A percentile compares a stretch with the other conserved stretches of the same genome.
Evolutionary conservation across 306 rosid species (phyloP).

Genomic region (Myrica gale): DNA sequence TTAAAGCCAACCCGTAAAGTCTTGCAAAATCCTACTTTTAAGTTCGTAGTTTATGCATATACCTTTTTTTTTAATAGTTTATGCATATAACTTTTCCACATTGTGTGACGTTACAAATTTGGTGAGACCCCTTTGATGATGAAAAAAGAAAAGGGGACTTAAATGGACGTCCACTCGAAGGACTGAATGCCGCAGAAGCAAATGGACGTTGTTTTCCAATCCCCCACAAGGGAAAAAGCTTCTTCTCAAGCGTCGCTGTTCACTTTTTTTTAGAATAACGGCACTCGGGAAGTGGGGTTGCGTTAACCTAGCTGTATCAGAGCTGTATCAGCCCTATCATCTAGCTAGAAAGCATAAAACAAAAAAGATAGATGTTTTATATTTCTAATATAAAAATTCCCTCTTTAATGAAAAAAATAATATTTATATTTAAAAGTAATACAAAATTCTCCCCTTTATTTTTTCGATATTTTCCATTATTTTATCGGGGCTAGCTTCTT

Average conservation of each 20-base stretch:
- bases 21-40: not conserved
- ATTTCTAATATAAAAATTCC: too few relatives aligned
- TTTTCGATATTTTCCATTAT: too few relatives aligned
- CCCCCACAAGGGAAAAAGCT: constrained; percentile 23
- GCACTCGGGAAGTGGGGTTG: not conserved
- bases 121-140: not conserved
- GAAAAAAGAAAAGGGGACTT: not conserved
- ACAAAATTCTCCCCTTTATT: too few relatives aligned
- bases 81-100: not conserved
- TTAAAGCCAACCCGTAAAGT: not conserved
- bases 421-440: too few relatives aligned
- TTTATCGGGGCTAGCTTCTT: not conserved
- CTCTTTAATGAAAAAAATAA: too few relatives aligned
- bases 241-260: constrained; percentile 15
- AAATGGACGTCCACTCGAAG: constrained; percentile 11
- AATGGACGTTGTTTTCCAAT: constrained; percentile 25
- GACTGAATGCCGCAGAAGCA: not conserved
- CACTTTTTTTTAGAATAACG: not conserved
- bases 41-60: not conserved
- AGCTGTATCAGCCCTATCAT: too few relatives aligned
- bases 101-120: not conserved
- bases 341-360: too few relatives aligned
- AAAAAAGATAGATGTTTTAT: too few relatives aligned
- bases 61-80: not conserved
- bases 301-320: too few relatives aligned